Evolutionary conservation across 768 basidiomycete species (phyloP), one percentile per base, ranked within the genome.

Genomic region (Macrocybe gigantea): DNA sequence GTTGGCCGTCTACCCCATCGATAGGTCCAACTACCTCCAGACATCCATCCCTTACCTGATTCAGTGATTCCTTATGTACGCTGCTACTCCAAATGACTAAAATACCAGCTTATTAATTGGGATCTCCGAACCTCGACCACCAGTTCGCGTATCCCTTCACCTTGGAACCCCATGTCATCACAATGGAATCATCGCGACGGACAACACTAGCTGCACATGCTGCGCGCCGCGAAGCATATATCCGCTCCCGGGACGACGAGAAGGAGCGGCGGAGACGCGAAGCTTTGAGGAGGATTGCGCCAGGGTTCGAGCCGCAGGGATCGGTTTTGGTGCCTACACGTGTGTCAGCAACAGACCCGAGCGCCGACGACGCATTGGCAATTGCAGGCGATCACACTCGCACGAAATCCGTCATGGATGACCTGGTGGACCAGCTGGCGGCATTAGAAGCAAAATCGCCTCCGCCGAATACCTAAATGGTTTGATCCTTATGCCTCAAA

Each of bases 81-180:
- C 35, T 45, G 44, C 35, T 32, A 37, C 22, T 22, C 22, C 22
- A 22, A 22, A 22, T 22, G 22, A 22, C 22, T 22, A 4, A 22
- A 22, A 22, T 2, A 22, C 22, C 22, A 22, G 22, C 22, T 22
- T 4, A 22, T 22, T 22, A 22, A 22, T 1, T 22, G 22, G 1
- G 4, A 22, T 22, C 22, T 22, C 22, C 22, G 4, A 22, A 22
- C 22, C 22, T 22, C 22, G 22, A 22, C 22, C 22, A 10, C 38
- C 61, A 98, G 94, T 96, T 97, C 58, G 95, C 89, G 38, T 98
- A 97, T 59, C 94, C 95, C 1, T 97, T 92, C 72, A 87, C 93
- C 3, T 78, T 98, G 44, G 95, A 98, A 59, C 79, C 83, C 0
- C 93, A 95, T 61, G 73, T 92, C 54, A 64, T 94, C 45, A 78